Base-by-base conservation (phyloP, 129 eudicot species). In the Glebionis coronaria region DNA sequence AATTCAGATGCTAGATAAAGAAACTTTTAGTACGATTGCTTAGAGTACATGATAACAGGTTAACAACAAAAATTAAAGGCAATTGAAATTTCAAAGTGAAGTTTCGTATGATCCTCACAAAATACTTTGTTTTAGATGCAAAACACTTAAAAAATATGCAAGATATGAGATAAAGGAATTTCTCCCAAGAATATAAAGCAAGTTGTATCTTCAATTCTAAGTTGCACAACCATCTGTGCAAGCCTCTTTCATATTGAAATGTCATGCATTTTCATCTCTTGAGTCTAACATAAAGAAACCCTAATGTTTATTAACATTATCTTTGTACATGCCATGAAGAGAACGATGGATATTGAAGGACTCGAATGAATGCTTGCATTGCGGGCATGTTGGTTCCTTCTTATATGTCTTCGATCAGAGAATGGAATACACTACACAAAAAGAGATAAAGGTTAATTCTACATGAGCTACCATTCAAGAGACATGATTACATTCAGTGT, bases 401-500 rank as follows among this genome's bases (percentile, higher is more conserved):
- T n/a, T n/a, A n/a, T 81, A 87, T 6, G 97, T 78, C 15, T 95
- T 91, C 97, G 95, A 90, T 57, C 79, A 83, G 18, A 90, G 82
- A 69, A 90, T 90, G 84, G 13, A 71, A 82, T 81, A 87, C 89
- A 73, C 97, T 90, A 80, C 20, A 60, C 9, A 38, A 56, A 23
- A 31, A 27, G 66, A 18, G 14, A 38, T 42, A 67, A 9, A 57
- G 27, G n/a, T n/a, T n/a, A n/a, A n/a, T n/a, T n/a, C n/a, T n/a
- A n/a, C n/a, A n/a, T n/a, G n/a, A n/a, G n/a, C n/a, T n/a, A n/a
- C n/a, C n/a, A n/a, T n/a, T n/a, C n/a, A n/a, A n/a, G n/a, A n/a
- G n/a, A n/a, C n/a, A 53, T 4, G 44, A n/a, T 0, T 18, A 4
- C 20, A 18, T 15, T 69, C 27, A 29, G 47, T 46, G 68, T 4